Evolutionary conservation across 2,329 filamentous ascomycete genomes (phyloP), one percentile per base, ranked within the genome.

Genomic region (Microsporum audouinii): DNA sequence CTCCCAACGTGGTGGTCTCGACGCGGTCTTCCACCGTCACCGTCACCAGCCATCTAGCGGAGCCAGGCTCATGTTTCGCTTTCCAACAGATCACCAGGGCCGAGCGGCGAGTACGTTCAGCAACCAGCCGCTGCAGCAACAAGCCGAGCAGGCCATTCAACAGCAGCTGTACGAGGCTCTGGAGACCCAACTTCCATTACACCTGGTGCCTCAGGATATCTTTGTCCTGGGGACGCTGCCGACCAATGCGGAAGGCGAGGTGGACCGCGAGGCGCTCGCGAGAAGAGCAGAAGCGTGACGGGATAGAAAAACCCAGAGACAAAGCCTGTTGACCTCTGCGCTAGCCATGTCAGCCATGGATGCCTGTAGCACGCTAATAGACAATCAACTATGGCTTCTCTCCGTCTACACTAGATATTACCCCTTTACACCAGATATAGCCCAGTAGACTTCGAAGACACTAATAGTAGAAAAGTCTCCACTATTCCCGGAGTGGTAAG

Each of bases 1-100:
- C 17, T 56, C 58, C 33, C 61, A 62, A 36, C 43, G 38, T 29
- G 61, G 61, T 23, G 61, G 41, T n/a, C 58, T 62, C n/a, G 61
- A 62, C 56, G 61, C 61, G 8, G 61, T 62, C 27, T 62, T 62
- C 33, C n/a, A n/a, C n/a, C n/a, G n/a, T n/a, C 57, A 62, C 45
- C 41, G 47, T 31, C 12, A 33, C 41, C 7, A 8, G 17, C 12
- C 23, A 23, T 5, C 5, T 23, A 10, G 36, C 4, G 27, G 41
- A 4, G 6, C 6, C 17, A 8, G 57, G 8, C n/a, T 17, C 3
- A 17, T 59, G 3, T 59, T 59, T 17, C 12, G 27, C 3, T 59
- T 59, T 27, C 57, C 57, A 12, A 29, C 57, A 29, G 57, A 59
- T 5, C 5, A 59, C 27, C 10, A 51, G 38, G 33, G 17, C 12